Evolutionary conservation across 2,329 filamentous ascomycete genomes (phyloP), one percentile per base, ranked within the genome.

Genomic region (Zymoseptoria crescenta): DNA sequence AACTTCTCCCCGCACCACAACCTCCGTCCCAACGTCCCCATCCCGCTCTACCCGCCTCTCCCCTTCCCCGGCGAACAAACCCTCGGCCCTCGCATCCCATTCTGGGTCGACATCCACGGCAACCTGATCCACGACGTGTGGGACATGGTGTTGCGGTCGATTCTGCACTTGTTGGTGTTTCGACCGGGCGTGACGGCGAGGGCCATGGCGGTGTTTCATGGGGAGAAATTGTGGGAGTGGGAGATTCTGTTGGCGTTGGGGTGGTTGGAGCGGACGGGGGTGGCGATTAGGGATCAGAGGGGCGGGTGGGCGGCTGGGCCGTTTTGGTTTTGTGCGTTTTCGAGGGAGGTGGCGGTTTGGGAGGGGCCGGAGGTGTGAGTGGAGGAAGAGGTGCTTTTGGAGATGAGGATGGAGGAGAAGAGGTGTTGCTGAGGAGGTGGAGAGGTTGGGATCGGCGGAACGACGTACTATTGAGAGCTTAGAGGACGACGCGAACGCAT

Each of bases 81-180:
- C 24, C 21, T 53, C 9, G 66, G 59, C n/a, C 41, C 55, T 1
- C 75, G 74, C 3, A 69, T 89, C 3, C 88, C 88, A 0, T 80
- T 89, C 56, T 92, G 88, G 88, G 81, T 84, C 56, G 86, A 87
- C 70, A 84, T 91, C 60, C 83, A 87, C 61, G 85, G 83, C 7
- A 75, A 80, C 5, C 67, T 82, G 0, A 80, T 89, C 60, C 71
- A 71, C n/a, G 73, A 76, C 0, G 80, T 85, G 57, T 91, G 88
- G 87, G 79, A 81, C 56, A 81, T 84, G 62, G 78, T 87, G 9
- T 70, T 90, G 4, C 80, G 82, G 4, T 81, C 84, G 4, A 78
- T 89, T 1, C 75, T 85, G 35, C 84, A 88, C 61, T 76, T 82
- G 29, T 73, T 88, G 35, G 83, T 86, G 0, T 84, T 83, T 19